Evolutionary conservation across 768 basidiomycete species (phyloP).

Genomic region (Leccinum aurantiacum): DNA sequence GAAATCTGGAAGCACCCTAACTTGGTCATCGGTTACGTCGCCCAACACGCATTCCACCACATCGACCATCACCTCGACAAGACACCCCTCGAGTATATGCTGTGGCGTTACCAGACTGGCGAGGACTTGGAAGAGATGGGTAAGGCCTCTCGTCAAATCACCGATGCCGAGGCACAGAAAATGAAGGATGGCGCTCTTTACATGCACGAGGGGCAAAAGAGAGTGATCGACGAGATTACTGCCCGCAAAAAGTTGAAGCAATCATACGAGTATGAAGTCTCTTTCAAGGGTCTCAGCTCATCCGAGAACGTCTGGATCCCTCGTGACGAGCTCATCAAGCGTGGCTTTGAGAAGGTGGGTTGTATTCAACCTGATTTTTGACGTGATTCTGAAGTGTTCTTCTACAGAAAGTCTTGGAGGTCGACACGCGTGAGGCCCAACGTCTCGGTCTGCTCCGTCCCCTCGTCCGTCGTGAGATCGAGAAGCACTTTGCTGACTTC

Average conservation of each 20-base stretch:
- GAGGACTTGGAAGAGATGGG: slow-evolving; percentile 96
- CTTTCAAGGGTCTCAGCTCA: slow-evolving; percentile 91
- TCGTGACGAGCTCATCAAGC: slow-evolving; percentile 95
- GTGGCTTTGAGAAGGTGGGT: slow-evolving; percentile 90
- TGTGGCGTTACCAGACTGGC: slow-evolving; percentile 99
- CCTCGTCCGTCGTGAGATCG: slow-evolving; percentile 97
- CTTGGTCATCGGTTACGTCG: slow-evolving; percentile 98
- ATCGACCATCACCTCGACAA: slow-evolving; percentile 98
- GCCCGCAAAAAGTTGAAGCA: slow-evolving; percentile 98
- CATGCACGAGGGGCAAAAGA: slow-evolving; percentile 92
- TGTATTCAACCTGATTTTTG: background rate
- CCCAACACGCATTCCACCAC: slow-evolving; percentile 99
- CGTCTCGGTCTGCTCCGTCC: slow-evolving; percentile 93
- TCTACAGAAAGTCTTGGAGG: slow-evolving; percentile 87
- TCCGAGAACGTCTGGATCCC: slow-evolving; percentile 98
- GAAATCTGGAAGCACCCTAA: slow-evolving; percentile 99
- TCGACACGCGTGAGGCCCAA: slow-evolving; percentile 97
- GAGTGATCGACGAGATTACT: slow-evolving; percentile 89
- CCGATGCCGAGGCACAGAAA: slow-evolving; percentile 86
- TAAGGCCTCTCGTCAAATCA: slow-evolving; percentile 87
- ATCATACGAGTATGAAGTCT: slow-evolving; percentile 97
- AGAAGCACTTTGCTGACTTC: slow-evolving; percentile 99
- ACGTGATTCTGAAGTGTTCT: background rate
- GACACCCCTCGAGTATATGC: slow-evolving; percentile 98
- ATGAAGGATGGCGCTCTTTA: slow-evolving; percentile 93